Conservation (phyloP, 2,329 filamentous ascomycete genomes). For the Helotiales sp. region DNA sequence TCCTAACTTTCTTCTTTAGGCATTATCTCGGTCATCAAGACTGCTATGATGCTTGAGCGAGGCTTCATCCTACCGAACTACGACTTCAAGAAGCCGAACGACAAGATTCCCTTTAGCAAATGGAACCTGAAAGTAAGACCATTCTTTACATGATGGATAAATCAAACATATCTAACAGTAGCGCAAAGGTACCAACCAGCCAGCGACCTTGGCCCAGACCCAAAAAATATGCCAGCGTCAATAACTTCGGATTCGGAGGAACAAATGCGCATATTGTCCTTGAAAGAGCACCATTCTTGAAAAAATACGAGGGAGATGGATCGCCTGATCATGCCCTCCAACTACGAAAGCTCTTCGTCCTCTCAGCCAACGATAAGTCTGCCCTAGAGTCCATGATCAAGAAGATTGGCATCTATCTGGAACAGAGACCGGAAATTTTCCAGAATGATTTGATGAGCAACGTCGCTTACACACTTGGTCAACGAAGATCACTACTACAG, state of each 20-base stretch:
- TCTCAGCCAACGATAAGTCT: slow-evolving; percentile 31
- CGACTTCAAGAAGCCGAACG: slow-evolving; percentile 40
- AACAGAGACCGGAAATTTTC: slow-evolving; percentile 33
- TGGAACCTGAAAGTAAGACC: slow-evolving; percentile 40
- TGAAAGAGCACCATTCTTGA: slow-evolving; percentile 30
- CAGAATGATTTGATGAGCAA: slow-evolving; percentile 33
- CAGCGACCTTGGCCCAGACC: slow-evolving; percentile 29
- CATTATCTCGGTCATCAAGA: slow-evolving; percentile 32
- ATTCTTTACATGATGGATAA: too few species aligned
- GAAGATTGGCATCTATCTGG: slow-evolving; percentile 31
- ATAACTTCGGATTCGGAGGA: slow-evolving; percentile 40
- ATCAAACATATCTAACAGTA: too few species aligned
- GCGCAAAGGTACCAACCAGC: slow-evolving; percentile 31
- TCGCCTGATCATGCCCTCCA: slow-evolving; percentile 19
- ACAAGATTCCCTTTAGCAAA: slow-evolving; percentile 37
- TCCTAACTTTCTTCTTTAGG: slow-evolving; percentile 11
- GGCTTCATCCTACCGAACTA: slow-evolving; percentile 32
- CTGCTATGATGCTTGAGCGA: slow-evolving; percentile 32
- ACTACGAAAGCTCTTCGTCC: slow-evolving; percentile 33
- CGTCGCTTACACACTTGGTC: slow-evolving; percentile 32
- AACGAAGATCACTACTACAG: slow-evolving; percentile 30
- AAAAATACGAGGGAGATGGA: slow-evolving; percentile 27
- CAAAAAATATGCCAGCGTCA: slow-evolving; percentile 49
- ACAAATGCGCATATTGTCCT: slow-evolving; percentile 41
- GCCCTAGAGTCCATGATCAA: slow-evolving; percentile 30